A percentile compares a stretch with the other conserved stretches of the same genome.
These are phyloP conservation scores for Tuber brumale DNA, from an alignment of 495 filamentous ascomycete genomes.

Conservation along the genomic window DNA sequence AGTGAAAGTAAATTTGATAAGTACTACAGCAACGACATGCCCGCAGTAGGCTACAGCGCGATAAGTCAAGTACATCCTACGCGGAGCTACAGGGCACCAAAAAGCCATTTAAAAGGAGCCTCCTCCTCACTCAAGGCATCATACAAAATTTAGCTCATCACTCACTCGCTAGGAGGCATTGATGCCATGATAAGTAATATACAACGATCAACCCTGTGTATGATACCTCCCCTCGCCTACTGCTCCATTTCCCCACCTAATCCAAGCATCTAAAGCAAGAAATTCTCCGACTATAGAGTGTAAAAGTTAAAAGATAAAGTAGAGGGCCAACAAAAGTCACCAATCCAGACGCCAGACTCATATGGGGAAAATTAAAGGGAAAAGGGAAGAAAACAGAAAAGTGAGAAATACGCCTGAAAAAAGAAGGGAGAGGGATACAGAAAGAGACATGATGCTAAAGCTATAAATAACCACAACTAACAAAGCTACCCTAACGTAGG, in stretches of 20 bases:
- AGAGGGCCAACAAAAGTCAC: not conserved
- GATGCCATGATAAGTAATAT: not conserved
- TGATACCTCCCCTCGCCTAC: not conserved
- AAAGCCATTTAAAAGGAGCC: not conserved
- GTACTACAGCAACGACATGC: not conserved
- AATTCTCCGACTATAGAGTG: not conserved
- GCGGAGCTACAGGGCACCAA: not conserved
- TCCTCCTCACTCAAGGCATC: not conserved
- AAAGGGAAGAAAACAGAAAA: not conserved
- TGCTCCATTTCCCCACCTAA: not conserved
- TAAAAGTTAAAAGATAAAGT: not conserved
- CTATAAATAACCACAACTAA: not conserved
- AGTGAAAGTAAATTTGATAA: not conserved
- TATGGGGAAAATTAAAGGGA: not conserved
- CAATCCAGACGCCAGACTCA: slow-evolving; percentile 4
- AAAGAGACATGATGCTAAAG: not conserved
- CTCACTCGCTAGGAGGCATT: not conserved
- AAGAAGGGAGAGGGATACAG: not conserved
- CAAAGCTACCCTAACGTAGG: not conserved
- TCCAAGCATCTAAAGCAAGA: not conserved
- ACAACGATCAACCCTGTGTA: not conserved
- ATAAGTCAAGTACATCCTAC: not conserved
- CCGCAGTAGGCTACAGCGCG: not conserved
- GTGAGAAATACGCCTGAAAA: not conserved
- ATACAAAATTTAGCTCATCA: not conserved